phyloP scores from a whole-genome alignment of 257 asterid genomes.

The Solanum piurae region DNA sequence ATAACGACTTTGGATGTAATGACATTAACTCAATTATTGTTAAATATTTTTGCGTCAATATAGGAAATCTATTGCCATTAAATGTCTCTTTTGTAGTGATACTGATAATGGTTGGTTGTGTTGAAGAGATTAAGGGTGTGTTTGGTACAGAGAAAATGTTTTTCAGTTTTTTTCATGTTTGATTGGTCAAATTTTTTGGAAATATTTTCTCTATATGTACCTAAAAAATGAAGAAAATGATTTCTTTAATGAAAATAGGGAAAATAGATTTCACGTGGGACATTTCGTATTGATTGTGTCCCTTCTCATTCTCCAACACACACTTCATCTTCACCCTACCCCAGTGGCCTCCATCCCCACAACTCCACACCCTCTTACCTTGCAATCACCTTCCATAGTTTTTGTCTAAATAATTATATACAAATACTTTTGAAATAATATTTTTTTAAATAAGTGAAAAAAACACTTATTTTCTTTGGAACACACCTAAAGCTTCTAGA shows the following conservation, averaged over 20 bases:
- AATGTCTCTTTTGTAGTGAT: neutral
- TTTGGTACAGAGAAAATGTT: neutral
- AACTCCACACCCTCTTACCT: neutral
- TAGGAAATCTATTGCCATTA: too few relatives aligned
- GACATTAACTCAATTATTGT: neutral
- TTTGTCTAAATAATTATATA: neutral
- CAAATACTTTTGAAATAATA: neutral
- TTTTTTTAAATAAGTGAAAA: neutral
- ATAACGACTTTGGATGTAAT: neutral
- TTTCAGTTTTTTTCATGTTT: neutral
- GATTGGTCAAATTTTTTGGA: neutral
- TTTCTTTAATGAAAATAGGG: neutral
- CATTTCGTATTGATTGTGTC: neutral
- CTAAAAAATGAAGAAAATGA: neutral
- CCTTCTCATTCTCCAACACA: neutral
- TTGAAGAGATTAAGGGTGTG: neutral
- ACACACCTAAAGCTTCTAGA: neutral
- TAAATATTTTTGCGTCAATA: neutral
- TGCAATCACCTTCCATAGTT: neutral
- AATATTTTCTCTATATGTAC: neutral
- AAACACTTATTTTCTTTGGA: neutral
- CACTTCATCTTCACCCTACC: neutral
- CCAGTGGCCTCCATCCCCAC: neutral
- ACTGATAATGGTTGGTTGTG: neutral
- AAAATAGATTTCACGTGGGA: neutral